phyloP scores from a whole-genome alignment of 163 green algal genomes.

The Scenedesmus sp. region DNA sequence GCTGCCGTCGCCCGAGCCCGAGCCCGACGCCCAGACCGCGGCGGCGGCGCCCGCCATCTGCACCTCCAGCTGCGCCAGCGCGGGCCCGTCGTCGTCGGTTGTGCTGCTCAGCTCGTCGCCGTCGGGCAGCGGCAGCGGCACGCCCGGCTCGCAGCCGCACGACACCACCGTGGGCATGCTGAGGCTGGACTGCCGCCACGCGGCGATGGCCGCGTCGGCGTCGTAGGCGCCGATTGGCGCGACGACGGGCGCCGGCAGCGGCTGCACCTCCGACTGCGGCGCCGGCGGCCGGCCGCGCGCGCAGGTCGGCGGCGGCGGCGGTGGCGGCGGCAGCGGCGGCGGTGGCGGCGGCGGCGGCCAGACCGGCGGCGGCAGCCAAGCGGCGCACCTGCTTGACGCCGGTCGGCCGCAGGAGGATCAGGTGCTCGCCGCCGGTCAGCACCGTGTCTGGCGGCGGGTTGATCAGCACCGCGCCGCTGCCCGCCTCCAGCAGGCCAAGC shows the following conservation, averaged over 20 bases:
- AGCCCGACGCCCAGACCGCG: too few relatives aligned
- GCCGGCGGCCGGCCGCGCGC: neutral
- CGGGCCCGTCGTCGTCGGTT: too few relatives aligned
- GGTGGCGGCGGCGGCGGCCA: neutral
- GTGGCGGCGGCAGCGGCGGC: neutral
- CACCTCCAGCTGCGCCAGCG: too few relatives aligned
- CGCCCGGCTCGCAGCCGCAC: conserved; percentile 12
- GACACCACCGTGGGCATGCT: conserved; percentile 15
- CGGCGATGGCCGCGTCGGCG: conserved; percentile 14
- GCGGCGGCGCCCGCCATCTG: too few relatives aligned
- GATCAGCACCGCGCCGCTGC: conserved; percentile 16
- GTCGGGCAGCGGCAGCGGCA: neutral
- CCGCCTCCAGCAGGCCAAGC: conserved; percentile 26
- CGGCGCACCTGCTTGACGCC: neutral
- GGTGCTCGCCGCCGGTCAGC: conserved; percentile 1
- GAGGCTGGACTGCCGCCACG: conserved; percentile 10
- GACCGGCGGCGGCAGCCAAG: neutral
- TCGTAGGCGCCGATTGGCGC: conserved; percentile 15
- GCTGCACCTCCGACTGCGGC: conserved; percentile 5
- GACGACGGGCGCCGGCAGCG: neutral
- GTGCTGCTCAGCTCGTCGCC: too few relatives aligned
- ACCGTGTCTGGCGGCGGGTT: conserved; percentile 28
- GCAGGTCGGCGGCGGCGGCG: neutral
- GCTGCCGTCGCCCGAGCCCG: too few relatives aligned
- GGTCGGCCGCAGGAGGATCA: conserved; percentile 33